These are phyloP conservation scores for Pseudonitzschia multiseries DNA, from an alignment of 108 stramenopile genomes.

Conservation along the genomic window DNA sequence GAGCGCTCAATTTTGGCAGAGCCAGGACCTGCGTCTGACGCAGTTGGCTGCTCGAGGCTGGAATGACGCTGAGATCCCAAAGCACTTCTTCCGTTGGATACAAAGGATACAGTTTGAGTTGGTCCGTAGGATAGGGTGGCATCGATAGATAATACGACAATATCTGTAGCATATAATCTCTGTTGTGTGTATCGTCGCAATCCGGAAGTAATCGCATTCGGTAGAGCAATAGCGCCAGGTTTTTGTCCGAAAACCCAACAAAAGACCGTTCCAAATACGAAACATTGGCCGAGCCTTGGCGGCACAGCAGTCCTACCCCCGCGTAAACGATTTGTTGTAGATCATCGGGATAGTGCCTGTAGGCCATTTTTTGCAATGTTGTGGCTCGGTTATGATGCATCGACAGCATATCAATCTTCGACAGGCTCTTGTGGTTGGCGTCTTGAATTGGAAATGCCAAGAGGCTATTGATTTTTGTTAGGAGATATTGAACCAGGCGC, in stretches of 20 bases:
- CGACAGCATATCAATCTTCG: slow-evolving; percentile 35
- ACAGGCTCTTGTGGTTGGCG: slow-evolving; percentile 29
- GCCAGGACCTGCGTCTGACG: slow-evolving; percentile 58
- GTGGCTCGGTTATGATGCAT: slow-evolving; percentile 54
- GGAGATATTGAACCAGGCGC: slow-evolving; percentile 44
- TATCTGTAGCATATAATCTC: slow-evolving; percentile 53
- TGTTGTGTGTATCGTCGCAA: slow-evolving; percentile 23
- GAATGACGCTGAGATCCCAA: slow-evolving; percentile 83
- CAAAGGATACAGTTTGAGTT: slow-evolving; percentile 72
- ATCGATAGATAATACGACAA: slow-evolving; percentile 65
- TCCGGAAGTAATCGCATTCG: slow-evolving; percentile 73
- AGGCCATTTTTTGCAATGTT: slow-evolving; percentile 74
- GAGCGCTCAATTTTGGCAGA: slow-evolving; percentile 88
- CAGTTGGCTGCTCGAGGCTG: slow-evolving; percentile 44
- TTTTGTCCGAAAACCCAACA: slow-evolving; percentile 54
- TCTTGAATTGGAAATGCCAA: slow-evolving; percentile 43
- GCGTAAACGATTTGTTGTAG: slow-evolving; percentile 69
- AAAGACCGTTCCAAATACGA: slow-evolving; percentile 33
- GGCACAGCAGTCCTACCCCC: slow-evolving; percentile 59
- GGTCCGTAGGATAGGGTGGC: slow-evolving; percentile 59
- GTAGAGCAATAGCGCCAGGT: slow-evolving; percentile 70
- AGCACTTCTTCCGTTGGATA: slow-evolving; percentile 90
- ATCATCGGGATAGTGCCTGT: slow-evolving; percentile 60
- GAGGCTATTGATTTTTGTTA: slow-evolving; percentile 37
- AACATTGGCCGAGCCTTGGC: slow-evolving; percentile 16